Base-by-base conservation (phyloP, 371 early-diverging fungal genomes). In the Pancytospora philotis region DNA sequence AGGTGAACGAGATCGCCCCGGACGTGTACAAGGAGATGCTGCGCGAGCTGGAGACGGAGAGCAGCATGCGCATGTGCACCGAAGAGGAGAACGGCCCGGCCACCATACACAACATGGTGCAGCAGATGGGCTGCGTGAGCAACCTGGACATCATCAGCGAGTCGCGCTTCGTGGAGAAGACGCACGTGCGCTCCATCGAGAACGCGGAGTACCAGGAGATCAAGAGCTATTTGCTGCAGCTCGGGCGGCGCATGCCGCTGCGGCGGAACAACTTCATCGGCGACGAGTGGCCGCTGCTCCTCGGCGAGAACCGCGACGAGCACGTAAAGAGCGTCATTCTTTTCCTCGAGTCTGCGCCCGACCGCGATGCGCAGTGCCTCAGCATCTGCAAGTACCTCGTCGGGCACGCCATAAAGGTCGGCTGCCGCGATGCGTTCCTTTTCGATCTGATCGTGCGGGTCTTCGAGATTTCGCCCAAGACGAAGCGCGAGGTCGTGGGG, bases 141-240 rank as follows among this genome's bases (percentile, higher is more conserved):
- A 30, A 63, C 55, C 56, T 79, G 53, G 50, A 68, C 66, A 63
- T 74, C 34, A 50, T 74, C 48, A 56, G 60, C 3, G 68, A 77
- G 36, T 61, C 61, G 30, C 57, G 53, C 27, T 72, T 78, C 60
- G 3, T 69, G 32, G 66, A 79, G 27, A 74, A 74, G 39, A 63
- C 75, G 1, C 51, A 34, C 45, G 69, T 79, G 13, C 66, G 75
- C 36, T 61, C 75, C 8, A 58, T 79, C n/a, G 78, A 75, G 22
- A 65, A 72, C 32, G 59, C 45, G 25, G 80, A 81, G 55, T 79
- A 73, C 67, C 76, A 80, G 35, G 80, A 80, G 34, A 68, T 75
- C 16, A 77, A 76, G 53, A 57, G 68, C 8, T 67, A 67, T 36
- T 68, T 81, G 8, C 37, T 69, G 16, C 68, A 74, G 36, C 55